Conservation (phyloP, 2,329 filamentous ascomycete genomes). For the Colletotrichum limetticola region DNA sequence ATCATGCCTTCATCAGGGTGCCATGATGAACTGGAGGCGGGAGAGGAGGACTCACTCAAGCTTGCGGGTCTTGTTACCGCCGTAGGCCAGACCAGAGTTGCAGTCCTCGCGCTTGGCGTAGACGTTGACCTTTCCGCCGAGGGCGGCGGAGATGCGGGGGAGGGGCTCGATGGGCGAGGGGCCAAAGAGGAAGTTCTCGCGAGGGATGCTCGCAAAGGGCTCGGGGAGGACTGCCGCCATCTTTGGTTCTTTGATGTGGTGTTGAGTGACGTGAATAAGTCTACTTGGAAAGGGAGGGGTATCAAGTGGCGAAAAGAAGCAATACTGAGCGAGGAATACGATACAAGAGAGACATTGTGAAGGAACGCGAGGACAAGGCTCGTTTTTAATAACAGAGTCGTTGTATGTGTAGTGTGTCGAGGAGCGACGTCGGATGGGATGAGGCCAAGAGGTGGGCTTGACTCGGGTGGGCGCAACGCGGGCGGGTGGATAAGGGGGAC, state of each 20-base stretch:
- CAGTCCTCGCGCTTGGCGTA: slow-evolving; percentile 80
- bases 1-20: not conserved
- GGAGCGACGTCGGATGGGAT: slow-evolving; percentile 31
- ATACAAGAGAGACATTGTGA: not conserved
- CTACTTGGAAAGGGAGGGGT: not conserved
- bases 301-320: not conserved
- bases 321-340: not conserved
- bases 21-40: not conserved
- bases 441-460: slow-evolving; percentile 12
- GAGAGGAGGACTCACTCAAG: slow-evolving; percentile 60
- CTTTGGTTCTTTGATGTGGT: not conserved
- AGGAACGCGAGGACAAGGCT: not conserved
- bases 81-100: slow-evolving; percentile 74
- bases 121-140: slow-evolving; percentile 69
- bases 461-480: slow-evolving; percentile 28
- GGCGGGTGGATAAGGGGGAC: slow-evolving; percentile 22
- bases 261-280: not conserved
- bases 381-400: slow-evolving; percentile 21
- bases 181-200: slow-evolving; percentile 71
- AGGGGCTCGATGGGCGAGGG: slow-evolving; percentile 76
- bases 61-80: slow-evolving; percentile 77
- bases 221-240: slow-evolving; percentile 58
- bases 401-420: not conserved
- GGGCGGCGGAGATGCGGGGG: slow-evolving; percentile 70
- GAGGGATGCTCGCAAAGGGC: slow-evolving; percentile 72